phyloP scores from a whole-genome alignment of 306 rosid species.

The Prunus campanulata region DNA sequence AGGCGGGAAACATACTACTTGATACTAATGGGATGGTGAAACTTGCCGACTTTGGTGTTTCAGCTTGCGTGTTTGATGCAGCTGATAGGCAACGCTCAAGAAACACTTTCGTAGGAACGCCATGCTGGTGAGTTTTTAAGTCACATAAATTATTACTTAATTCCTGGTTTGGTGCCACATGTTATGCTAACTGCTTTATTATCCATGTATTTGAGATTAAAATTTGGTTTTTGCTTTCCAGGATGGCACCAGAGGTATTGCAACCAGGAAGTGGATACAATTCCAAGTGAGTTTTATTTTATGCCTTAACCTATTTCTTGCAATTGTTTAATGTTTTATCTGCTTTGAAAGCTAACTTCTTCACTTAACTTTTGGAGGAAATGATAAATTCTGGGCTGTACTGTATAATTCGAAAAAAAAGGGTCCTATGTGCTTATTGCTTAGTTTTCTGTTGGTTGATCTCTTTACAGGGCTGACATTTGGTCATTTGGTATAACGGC shows the following conservation, averaged over 20 bases:
- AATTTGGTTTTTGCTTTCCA: slow-evolving; percentile 23
- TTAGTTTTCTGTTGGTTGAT: slow-evolving; percentile 6
- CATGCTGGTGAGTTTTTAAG: slow-evolving; percentile 72
- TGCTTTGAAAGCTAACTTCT: not conserved
- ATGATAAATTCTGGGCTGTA: not conserved
- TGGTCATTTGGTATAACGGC: slow-evolving; percentile 66
- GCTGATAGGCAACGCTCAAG: slow-evolving; percentile 93
- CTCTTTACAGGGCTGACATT: slow-evolving; percentile 58
- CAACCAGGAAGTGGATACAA: slow-evolving; percentile 98
- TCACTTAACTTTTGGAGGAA: not conserved
- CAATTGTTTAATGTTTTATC: not conserved
- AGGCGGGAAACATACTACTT: slow-evolving; percentile 93
- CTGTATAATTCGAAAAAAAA: not conserved
- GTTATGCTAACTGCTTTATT: slow-evolving; percentile 1
- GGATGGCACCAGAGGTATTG: slow-evolving; percentile 99
- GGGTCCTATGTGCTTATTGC: not conserved
- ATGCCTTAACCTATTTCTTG: not conserved
- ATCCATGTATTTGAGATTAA: slow-evolving; percentile 11
- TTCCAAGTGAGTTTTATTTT: slow-evolving; percentile 69
- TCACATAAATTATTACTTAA: not conserved
- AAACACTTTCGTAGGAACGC: slow-evolving; percentile 93
- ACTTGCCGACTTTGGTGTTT: slow-evolving; percentile 96
- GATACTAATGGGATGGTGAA: slow-evolving; percentile 74
- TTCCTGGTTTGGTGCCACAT: not conserved
- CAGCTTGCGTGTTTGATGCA: slow-evolving; percentile 92